Conservation (phyloP, 768 basidiomycete genomes). For the Nidularia pulvinata region DNA sequence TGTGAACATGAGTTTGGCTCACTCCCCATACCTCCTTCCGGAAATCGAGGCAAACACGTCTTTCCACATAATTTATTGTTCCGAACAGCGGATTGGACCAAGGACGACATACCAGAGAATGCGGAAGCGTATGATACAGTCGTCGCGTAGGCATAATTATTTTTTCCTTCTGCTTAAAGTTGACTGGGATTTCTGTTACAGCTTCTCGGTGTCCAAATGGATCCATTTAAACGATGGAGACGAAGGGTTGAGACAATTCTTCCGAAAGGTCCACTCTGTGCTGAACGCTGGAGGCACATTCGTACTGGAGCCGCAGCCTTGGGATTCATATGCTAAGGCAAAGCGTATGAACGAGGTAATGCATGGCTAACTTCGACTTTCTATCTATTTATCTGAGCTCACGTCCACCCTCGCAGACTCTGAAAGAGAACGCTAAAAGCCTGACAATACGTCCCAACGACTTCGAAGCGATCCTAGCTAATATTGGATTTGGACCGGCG, state of each 20-base stretch:
- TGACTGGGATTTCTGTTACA: slow-evolving; percentile 21
- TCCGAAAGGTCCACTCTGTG: slow-evolving; percentile 54
- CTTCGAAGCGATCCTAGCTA: slow-evolving; percentile 52
- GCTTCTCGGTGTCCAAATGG: slow-evolving; percentile 91
- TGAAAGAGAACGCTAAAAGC: slow-evolving; percentile 59
- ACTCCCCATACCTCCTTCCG: slow-evolving; percentile 61
- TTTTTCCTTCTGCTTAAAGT: background rate
- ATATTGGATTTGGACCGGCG: slow-evolving; percentile 61
- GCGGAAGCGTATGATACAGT: slow-evolving; percentile 72
- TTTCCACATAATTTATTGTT: slow-evolving; percentile 87
- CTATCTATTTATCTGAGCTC: background rate
- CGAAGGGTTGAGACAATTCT: slow-evolving; percentile 67
- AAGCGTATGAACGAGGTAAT: slow-evolving; percentile 62
- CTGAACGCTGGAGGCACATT: slow-evolving; percentile 68
- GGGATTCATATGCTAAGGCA: slow-evolving; percentile 84
- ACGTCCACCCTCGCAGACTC: slow-evolving; percentile 24
- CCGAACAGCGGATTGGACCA: slow-evolving; percentile 74
- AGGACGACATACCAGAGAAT: slow-evolving; percentile 53
- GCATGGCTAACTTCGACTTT: background rate
- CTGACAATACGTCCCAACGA: slow-evolving; percentile 63
- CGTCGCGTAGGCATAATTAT: slow-evolving; percentile 57
- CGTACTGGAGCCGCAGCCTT: slow-evolving; percentile 82
- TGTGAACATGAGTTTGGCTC: slow-evolving; percentile 77
- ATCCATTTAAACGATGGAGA: slow-evolving; percentile 87
- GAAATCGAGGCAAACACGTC: slow-evolving; percentile 20